These are phyloP conservation scores for Saccharomycopsis hybrid DNA, from an alignment of 1,139 yeast species.

Conservation along the genomic window DNA sequence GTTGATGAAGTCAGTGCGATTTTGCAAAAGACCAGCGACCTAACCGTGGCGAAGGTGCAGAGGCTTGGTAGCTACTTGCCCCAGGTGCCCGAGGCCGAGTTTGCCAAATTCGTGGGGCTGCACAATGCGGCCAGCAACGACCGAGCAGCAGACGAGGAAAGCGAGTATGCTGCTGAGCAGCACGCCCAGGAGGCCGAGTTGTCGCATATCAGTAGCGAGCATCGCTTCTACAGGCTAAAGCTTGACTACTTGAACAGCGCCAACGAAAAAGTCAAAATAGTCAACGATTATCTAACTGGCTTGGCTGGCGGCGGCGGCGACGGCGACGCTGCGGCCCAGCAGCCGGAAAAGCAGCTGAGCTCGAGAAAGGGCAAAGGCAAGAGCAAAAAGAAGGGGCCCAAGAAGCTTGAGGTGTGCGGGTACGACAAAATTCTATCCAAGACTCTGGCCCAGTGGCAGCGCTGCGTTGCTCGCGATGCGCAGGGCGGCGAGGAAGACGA, in stretches of 20 bases:
- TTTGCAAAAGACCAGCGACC: slow-evolving; percentile 20
- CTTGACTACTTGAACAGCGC: slow-evolving; percentile 19
- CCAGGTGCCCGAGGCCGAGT: slow-evolving; percentile 26
- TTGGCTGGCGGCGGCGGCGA: slow-evolving; percentile 21
- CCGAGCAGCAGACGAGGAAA: slow-evolving; percentile 21
- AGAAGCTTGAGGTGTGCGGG: slow-evolving; percentile 26
- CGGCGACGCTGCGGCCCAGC: no score
- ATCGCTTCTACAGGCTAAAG: slow-evolving; percentile 20
- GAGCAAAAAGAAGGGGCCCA: slow-evolving; percentile 13
- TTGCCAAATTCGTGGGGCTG: slow-evolving; percentile 24
- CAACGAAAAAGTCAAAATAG: slow-evolving; percentile 21
- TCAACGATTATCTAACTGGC: slow-evolving; percentile 26
- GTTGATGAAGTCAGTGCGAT: slow-evolving; percentile 22
- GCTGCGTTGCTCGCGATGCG: slow-evolving; percentile 28
- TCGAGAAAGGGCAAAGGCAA: slow-evolving; percentile 4
- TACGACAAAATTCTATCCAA: slow-evolving; percentile 21
- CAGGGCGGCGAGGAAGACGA: slow-evolving; percentile 19
- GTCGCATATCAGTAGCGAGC: background rate
- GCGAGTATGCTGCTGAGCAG: slow-evolving; percentile 22
- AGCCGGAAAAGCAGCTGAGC: no score
- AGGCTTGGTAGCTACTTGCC: slow-evolving; percentile 9
- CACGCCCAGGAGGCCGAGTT: background rate
- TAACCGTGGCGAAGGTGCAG: background rate
- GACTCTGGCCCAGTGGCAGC: slow-evolving; percentile 4
- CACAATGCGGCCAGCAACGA: no score